Percentiles rank a stretch among this genome's conserved stretches.
phyloP scores from a whole-genome alignment of 805 yeast species.

The Wickerhamomyces ciferrii region DNA sequence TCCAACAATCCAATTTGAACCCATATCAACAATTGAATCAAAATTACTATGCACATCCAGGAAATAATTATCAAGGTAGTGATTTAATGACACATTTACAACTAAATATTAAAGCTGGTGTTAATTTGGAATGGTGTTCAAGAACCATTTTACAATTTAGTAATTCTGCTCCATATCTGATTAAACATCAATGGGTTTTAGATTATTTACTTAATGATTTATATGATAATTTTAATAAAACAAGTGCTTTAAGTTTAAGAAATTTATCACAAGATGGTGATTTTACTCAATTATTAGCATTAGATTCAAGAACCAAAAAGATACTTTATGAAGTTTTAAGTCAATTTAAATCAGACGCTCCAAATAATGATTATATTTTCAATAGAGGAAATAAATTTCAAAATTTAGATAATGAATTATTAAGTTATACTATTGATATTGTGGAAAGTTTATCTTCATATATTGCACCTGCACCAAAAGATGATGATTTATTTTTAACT shows the following conservation, averaged over 20 bases:
- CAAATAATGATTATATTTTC: constrained; percentile 20
- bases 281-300: constrained; percentile 73
- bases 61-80: constrained; percentile 3
- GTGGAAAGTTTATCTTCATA: constrained; percentile 83
- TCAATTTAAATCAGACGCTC: constrained; percentile 19
- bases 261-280: constrained; percentile 80
- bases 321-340: constrained; percentile 38
- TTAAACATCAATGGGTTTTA: constrained; percentile 18
- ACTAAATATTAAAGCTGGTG: constrained; percentile 15
- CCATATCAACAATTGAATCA: constrained; percentile 7
- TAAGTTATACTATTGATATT: constrained; percentile 68
- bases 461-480: constrained; percentile 65
- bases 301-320: constrained; percentile 41
- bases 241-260: constrained; percentile 51
- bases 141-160: constrained; percentile 16
- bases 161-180: constrained; percentile 14
- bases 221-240: constrained; percentile 11
- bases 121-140: constrained; percentile 22
- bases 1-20: background rate
- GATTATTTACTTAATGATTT: constrained; percentile 17
- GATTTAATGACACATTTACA: constrained; percentile 21
- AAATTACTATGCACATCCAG: constrained; percentile 5
- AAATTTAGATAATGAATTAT: constrained; percentile 44
- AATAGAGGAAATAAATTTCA: constrained; percentile 19
- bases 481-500: constrained; percentile 60